Conservation (phyloP, 2,329 filamentous ascomycete genomes). For the Coleophoma cylindrospora region DNA sequence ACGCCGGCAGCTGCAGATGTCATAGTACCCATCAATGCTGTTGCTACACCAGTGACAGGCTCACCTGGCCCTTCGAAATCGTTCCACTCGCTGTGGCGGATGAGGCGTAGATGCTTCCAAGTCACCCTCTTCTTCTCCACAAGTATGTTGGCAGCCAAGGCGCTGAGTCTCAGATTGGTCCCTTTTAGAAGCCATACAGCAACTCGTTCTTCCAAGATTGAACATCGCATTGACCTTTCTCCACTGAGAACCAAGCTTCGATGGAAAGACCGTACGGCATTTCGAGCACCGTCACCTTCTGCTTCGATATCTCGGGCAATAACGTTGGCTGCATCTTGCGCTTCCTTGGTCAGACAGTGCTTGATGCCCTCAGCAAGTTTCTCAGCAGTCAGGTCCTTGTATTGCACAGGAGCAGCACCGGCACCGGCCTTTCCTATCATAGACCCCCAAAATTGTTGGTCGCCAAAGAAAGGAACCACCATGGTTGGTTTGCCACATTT, state of each 20-base stretch:
- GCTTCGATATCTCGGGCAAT: conserved; percentile 56
- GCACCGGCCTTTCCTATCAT: conserved; percentile 62
- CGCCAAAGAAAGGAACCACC: conserved; percentile 76
- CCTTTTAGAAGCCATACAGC: conserved; percentile 63
- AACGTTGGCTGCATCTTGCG: conserved; percentile 48
- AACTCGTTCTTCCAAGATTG: conserved; percentile 55
- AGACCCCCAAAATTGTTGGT: conserved; percentile 73
- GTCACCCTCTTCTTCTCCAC: conserved; percentile 55
- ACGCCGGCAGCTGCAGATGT: conserved; percentile 57
- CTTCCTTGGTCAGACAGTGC: conserved; percentile 59
- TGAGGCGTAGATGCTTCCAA: conserved; percentile 58
- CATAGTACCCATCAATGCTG: conserved; percentile 54
- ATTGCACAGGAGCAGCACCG: conserved; percentile 62
- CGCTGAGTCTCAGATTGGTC: conserved; percentile 54
- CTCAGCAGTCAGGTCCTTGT: conserved; percentile 60
- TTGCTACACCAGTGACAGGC: conserved; percentile 61
- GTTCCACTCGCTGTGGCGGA: conserved; percentile 69
- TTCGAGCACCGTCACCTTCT: conserved; percentile 63
- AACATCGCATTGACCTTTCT: conserved; percentile 56
- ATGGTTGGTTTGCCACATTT: conserved; percentile 69
- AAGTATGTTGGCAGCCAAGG: conserved; percentile 60
- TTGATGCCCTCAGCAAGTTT: conserved; percentile 66
- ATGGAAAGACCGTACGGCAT: conserved; percentile 65
- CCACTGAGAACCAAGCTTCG: conserved; percentile 48
- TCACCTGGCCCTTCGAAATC: conserved; percentile 74